phyloP scores from a whole-genome alignment of 345 rosid genomes.

The Lepidium aucheri region DNA sequence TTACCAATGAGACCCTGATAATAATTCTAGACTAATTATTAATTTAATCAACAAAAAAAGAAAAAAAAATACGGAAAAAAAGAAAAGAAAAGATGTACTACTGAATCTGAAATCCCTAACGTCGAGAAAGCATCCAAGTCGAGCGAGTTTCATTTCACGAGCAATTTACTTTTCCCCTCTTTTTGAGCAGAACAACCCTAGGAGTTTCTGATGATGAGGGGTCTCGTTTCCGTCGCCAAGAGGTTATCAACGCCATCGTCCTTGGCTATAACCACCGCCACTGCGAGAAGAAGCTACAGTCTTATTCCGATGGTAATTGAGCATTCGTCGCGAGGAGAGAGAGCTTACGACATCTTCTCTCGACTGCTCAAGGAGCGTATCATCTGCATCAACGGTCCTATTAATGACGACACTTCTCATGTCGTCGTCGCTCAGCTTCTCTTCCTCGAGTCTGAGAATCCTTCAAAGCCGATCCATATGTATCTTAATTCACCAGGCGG shows the following conservation, averaged over 20 bases:
- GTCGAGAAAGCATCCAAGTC: background rate
- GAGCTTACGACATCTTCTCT: slow-evolving; percentile 95
- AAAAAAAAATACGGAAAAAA: background rate
- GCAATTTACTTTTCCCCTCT: background rate
- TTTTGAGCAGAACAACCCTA: background rate
- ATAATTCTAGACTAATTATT: background rate
- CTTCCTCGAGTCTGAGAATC: slow-evolving; percentile 95
- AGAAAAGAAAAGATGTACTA: background rate
- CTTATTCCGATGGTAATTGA: slow-evolving; percentile 94
- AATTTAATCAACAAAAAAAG: background rate
- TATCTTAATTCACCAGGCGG: slow-evolving; percentile 98
- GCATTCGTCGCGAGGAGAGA: slow-evolving; percentile 96
- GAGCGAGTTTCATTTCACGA: slow-evolving; percentile 3
- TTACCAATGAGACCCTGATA: too few species aligned
- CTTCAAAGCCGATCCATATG: slow-evolving; percentile 95
- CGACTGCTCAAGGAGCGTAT: slow-evolving; percentile 91
- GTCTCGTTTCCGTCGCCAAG: slow-evolving; percentile 19
- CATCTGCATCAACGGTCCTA: slow-evolving; percentile 86
- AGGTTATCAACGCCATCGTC: slow-evolving; percentile 9
- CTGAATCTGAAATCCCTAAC: slow-evolving; percentile 19
- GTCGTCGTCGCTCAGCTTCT: slow-evolving; percentile 98
- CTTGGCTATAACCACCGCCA: slow-evolving; percentile 2
- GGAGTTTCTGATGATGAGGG: slow-evolving; percentile 23
- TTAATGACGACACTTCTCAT: slow-evolving; percentile 85
- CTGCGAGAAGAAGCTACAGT: slow-evolving; percentile 43